Conservation (phyloP, 1,139 yeast species). For the Kodamaea anthophila region DNA sequence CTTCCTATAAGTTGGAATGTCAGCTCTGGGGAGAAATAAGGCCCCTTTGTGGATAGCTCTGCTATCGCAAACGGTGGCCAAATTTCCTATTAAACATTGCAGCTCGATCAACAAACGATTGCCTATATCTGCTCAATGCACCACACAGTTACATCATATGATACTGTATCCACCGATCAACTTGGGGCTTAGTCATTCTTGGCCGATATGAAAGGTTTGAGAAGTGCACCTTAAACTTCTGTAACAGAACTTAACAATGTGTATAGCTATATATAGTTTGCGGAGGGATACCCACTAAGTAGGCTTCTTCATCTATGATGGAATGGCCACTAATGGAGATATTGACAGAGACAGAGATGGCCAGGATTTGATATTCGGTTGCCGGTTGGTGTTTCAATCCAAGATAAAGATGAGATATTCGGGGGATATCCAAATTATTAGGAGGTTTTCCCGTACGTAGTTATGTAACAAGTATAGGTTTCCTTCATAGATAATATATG, state of each 20-base stretch:
- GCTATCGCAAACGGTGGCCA: constrained; percentile 56
- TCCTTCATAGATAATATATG: too few species aligned
- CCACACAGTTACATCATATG: constrained; percentile 37
- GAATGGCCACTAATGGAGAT: constrained; percentile 29
- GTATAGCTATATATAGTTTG: constrained; percentile 25
- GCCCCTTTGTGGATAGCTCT: constrained; percentile 46
- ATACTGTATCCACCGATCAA: constrained; percentile 55
- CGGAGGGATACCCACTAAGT: constrained; percentile 14
- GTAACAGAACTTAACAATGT: constrained; percentile 48
- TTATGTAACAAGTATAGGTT: too few species aligned
- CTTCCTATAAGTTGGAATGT: constrained; percentile 55
- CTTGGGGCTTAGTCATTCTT: constrained; percentile 19
- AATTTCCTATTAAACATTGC: constrained; percentile 32
- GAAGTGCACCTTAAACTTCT: constrained; percentile 18
- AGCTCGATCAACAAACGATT: constrained; percentile 49
- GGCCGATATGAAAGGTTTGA: constrained; percentile 3
- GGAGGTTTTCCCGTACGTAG: too few species aligned
- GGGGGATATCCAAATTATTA: too few species aligned
- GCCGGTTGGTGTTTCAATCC: constrained; percentile 49
- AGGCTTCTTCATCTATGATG: constrained; percentile 23
- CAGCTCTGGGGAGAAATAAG: constrained; percentile 47
- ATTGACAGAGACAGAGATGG: constrained; percentile 18
- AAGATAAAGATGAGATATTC: constrained; percentile 12
- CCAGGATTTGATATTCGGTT: constrained; percentile 52
- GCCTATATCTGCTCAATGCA: constrained; percentile 51